A percentile compares a stretch with the other conserved stretches of the same genome.
Conservation (phyloP, 106 monocot genomes). For the Xerophyta viscosa region DNA sequence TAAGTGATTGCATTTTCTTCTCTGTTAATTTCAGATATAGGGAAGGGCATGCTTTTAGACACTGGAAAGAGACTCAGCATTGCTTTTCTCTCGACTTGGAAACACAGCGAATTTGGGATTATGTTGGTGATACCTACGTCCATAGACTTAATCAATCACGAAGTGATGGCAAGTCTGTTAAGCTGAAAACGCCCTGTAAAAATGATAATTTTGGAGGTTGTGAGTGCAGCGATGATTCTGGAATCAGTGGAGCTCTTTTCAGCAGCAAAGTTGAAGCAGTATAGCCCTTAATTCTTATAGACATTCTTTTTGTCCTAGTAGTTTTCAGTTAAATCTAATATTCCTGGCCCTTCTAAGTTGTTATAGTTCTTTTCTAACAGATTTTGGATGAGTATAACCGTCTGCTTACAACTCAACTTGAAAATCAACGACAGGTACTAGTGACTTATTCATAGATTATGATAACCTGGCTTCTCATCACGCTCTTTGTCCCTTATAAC, state of each 20-base stretch:
- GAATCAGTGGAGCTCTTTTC: constrained; percentile 48
- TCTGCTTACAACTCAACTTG: constrained; percentile 73
- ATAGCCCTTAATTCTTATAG: constrained; percentile 18
- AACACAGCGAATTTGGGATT: constrained; percentile 89
- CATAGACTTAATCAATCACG: constrained; percentile 91
- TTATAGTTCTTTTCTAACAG: constrained; percentile 26
- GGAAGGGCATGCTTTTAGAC: constrained; percentile 87
- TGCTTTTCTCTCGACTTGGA: constrained; percentile 87
- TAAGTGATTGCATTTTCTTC: background rate
- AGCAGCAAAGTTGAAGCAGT: constrained; percentile 86
- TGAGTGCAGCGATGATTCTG: constrained; percentile 42
- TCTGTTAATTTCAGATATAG: constrained; percentile 44
- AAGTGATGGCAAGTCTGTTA: constrained; percentile 57
- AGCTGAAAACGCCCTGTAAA: constrained; percentile 30
- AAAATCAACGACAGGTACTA: constrained; percentile 68
- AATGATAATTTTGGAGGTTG: constrained; percentile 40
- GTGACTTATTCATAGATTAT: background rate
- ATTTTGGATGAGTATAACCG: constrained; percentile 76
- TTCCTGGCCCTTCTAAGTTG: too few relatives aligned
- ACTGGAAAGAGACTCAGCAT: constrained; percentile 92
- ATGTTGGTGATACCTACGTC: constrained; percentile 93
- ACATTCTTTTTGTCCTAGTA: background rate
- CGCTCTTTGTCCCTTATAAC: background rate
- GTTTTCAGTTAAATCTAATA: background rate
- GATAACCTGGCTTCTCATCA: background rate